Evolutionary conservation across 179 eudicot genomes (phyloP).

Genomic region (Beta lomatogona): DNA sequence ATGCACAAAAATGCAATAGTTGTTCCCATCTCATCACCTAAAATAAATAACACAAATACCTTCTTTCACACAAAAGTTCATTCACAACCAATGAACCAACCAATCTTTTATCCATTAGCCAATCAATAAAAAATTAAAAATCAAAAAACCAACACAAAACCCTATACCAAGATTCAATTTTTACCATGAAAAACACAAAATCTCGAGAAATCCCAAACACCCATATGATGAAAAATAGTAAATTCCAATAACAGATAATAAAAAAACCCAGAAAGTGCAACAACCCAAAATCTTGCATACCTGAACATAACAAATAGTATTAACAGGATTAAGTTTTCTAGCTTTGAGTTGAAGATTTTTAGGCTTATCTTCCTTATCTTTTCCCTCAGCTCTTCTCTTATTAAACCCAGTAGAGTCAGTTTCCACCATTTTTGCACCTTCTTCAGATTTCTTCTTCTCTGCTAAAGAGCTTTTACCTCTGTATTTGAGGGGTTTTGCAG

Average conservation of each 20-base stretch:
- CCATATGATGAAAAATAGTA: not conserved
- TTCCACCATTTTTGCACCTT: conserved; percentile 46
- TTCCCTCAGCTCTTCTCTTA: conserved; percentile 79
- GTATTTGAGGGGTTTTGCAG: conserved; percentile 27
- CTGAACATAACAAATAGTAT: conserved; percentile 82
- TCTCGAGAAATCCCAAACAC: conserved; percentile 7
- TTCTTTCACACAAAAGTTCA: not conserved
- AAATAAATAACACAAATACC: not conserved
- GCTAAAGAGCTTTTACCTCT: conserved; percentile 38
- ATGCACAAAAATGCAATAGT: not conserved
- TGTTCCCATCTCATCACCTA: not conserved
- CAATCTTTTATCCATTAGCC: not conserved
- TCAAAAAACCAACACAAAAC: not conserved
- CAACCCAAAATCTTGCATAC: conserved; percentile 30
- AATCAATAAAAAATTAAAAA: not conserved
- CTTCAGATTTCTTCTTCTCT: conserved; percentile 33
- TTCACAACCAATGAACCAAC: not conserved
- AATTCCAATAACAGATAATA: not conserved
- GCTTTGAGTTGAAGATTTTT: conserved; percentile 56
- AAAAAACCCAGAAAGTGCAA: conserved; percentile 17
- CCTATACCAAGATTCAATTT: not conserved
- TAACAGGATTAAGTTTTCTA: conserved; percentile 71
- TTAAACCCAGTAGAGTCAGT: conserved; percentile 54
- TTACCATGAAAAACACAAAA: not conserved
- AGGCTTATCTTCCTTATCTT: conserved; percentile 59